Evolutionary conservation across 169 alveolate species (phyloP).

Genomic region (Babesia caballi): DNA sequence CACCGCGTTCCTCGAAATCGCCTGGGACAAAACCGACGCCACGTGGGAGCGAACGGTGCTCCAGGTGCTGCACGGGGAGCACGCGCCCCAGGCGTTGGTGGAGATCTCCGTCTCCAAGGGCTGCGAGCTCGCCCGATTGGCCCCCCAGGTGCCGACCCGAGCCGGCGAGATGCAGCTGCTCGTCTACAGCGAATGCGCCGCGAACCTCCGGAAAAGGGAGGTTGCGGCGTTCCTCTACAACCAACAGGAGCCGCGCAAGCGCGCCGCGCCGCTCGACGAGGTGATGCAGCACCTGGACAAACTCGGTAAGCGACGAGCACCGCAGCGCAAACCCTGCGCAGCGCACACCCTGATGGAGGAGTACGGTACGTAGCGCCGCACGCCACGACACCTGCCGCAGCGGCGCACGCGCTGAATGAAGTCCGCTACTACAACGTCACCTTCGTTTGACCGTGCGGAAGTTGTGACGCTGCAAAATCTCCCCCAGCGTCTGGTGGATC

Average conservation of each 20-base stretch:
- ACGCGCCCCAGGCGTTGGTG: constrained; percentile 15
- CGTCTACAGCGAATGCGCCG: constrained; percentile 43
- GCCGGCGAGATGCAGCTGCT: constrained; percentile 20
- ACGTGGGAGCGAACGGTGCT: constrained; percentile 18
- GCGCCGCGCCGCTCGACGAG: constrained; percentile 32
- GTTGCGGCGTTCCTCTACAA: constrained; percentile 22
- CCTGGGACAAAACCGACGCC: constrained; percentile 61
- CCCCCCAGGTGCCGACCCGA: constrained; percentile 14
- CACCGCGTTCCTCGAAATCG: constrained; percentile 41
- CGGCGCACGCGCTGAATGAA: neutral
- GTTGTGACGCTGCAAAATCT: constrained; percentile 24
- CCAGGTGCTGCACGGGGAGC: constrained; percentile 25
- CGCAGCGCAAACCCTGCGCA: neutral
- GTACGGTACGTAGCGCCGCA: constrained; percentile 13
- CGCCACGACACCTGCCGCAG: neutral
- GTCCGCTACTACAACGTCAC: constrained; percentile 52
- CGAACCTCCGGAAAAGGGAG: constrained; percentile 22
- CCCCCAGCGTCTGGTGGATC: constrained; percentile 6
- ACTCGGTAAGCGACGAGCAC: constrained; percentile 18
- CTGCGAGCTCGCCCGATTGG: constrained; percentile 27
- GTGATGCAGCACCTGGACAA: constrained; percentile 26
- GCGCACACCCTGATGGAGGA: constrained; percentile 52
- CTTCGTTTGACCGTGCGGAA: constrained; percentile 6
- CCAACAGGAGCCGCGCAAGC: constrained; percentile 1
- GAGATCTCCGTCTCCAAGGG: constrained; percentile 40